A percentile compares a stretch with the other conserved stretches of the same genome.
phyloP scores from a whole-genome alignment of 1,139 yeast genomes.

The Magnusiomyces suaveolens region DNA sequence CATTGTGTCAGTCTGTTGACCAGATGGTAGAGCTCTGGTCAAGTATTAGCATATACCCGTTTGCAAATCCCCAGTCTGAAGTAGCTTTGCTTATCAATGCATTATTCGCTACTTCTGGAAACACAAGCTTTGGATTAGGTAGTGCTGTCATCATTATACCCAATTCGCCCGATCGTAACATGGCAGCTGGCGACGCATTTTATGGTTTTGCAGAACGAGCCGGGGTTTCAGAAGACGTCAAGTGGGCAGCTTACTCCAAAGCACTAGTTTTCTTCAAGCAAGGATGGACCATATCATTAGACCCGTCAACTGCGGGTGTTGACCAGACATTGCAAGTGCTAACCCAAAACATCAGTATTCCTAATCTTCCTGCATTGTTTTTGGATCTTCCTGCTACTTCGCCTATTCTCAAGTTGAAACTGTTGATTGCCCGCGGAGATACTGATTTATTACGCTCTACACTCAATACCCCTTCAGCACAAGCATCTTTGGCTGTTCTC shows the following conservation, averaged over 20 bases:
- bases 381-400: background rate
- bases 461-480: slow-evolving; percentile 18
- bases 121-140: slow-evolving; percentile 1
- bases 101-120: slow-evolving; percentile 3
- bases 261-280: slow-evolving; percentile 8
- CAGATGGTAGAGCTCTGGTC: slow-evolving; percentile 4
- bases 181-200: slow-evolving; percentile 22
- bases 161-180: slow-evolving; percentile 16
- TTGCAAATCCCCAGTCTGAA: background rate
- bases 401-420: slow-evolving; percentile 13
- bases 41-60: background rate
- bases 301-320: background rate
- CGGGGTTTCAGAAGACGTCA: background rate
- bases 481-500: slow-evolving; percentile 18
- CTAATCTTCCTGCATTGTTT: background rate
- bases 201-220: slow-evolving; percentile 19
- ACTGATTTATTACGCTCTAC: slow-evolving; percentile 21
- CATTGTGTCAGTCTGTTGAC: slow-evolving; percentile 6
- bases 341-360: background rate
- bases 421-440: slow-evolving; percentile 24
- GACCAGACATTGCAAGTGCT: background rate
- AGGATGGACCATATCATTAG: slow-evolving; percentile 8
- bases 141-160: slow-evolving; percentile 14
- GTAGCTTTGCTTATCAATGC: background rate
- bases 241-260: slow-evolving; percentile 9